phyloP scores from a whole-genome alignment of 192 early-diverging fungal species.

The Fimicolochytrium jonesii region DNA sequence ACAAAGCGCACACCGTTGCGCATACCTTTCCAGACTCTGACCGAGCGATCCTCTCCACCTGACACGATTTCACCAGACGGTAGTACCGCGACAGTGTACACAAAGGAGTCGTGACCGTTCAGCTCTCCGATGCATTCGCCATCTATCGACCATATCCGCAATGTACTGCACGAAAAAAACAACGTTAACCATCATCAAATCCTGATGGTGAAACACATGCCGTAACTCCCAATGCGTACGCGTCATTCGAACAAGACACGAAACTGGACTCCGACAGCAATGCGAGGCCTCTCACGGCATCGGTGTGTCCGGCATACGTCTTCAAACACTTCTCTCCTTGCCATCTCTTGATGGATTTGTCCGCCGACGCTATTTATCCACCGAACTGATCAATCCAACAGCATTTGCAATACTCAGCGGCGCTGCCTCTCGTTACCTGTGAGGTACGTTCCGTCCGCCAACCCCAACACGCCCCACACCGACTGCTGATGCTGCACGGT shows the following conservation, averaged over 20 bases:
- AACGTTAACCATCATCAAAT: neutral
- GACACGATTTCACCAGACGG: conserved; percentile 77
- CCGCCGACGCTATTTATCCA: conserved; percentile 70
- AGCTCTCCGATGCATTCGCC: conserved; percentile 73
- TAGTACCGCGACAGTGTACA: conserved; percentile 77
- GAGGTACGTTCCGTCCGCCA: conserved; percentile 64
- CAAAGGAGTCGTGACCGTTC: conserved; percentile 85
- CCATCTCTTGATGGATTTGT: conserved; percentile 89
- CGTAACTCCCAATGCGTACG: conserved; percentile 34
- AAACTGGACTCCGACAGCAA: conserved; percentile 62
- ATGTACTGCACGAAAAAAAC: conserved; percentile 43
- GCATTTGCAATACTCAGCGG: neutral
- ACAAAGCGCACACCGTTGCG: neutral
- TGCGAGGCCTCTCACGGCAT: conserved; percentile 82
- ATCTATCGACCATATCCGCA: conserved; percentile 75
- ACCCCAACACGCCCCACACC: conserved; percentile 86
- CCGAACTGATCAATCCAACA: neutral
- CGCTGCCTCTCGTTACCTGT: conserved; percentile 67
- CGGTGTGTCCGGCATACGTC: conserved; percentile 78
- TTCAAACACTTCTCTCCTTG: conserved; percentile 55
- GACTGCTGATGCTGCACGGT: conserved; percentile 73
- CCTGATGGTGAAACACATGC: neutral
- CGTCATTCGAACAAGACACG: conserved; percentile 85
- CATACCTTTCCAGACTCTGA: conserved; percentile 78
- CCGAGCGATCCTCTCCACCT: conserved; percentile 89